Evolutionary conservation across 176 grass and related monocot genomes (phyloP).

Genomic region (Ensete ventricosum): DNA sequence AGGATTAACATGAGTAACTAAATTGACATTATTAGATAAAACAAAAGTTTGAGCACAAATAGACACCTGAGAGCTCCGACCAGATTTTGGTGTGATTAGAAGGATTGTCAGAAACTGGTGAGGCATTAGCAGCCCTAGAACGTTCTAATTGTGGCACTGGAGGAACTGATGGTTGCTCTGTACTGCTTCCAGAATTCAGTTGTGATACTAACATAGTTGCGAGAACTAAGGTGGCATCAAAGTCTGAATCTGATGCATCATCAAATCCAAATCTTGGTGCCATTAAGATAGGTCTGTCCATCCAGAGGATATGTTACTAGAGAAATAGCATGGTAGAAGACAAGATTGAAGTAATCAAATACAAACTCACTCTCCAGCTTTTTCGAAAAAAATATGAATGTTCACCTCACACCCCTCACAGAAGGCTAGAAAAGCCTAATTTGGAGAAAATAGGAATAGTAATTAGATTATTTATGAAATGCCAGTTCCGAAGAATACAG

Average conservation of each 20-base stretch:
- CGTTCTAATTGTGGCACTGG: constrained; percentile 29
- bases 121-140: constrained; percentile 39
- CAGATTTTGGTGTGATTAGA: constrained; percentile 86
- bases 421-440: constrained; percentile 77
- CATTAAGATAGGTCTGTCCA: constrained; percentile 59
- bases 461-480: constrained; percentile 9
- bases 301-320: constrained; percentile 21
- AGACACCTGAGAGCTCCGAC: constrained; percentile 81
- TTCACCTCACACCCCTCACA: constrained; percentile 93
- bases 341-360: constrained; percentile 8
- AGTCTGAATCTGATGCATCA: constrained; percentile 62
- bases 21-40: background rate
- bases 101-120: constrained; percentile 41
- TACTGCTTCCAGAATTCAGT: constrained; percentile 32
- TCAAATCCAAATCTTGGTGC: constrained; percentile 69
- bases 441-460: constrained; percentile 9
- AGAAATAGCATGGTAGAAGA: background rate
- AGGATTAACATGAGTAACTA: background rate
- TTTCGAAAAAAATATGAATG: constrained; percentile 78
- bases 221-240: constrained; percentile 72
- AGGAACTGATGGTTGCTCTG: constrained; percentile 32
- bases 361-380: constrained; percentile 71
- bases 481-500: constrained; percentile 2
- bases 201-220: constrained; percentile 83
- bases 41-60: constrained; percentile 1